These are phyloP conservation scores for Ephemerocybe angulata DNA, from an alignment of 768 basidiomycete species.

Conservation along the genomic window DNA sequence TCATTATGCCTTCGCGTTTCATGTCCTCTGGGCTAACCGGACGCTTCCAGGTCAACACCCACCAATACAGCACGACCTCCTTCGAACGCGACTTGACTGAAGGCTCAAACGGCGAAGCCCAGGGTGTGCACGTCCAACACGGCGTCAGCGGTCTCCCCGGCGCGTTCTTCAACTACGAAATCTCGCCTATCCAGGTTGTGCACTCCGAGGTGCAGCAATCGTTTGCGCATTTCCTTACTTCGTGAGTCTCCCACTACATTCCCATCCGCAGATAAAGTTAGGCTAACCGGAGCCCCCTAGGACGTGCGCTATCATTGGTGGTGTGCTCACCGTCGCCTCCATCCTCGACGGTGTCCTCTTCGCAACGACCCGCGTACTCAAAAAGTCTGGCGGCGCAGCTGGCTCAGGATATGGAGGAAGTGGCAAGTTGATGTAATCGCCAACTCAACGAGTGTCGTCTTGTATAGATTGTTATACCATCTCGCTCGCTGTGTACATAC, in stretches of 20 bases:
- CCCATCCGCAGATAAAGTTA: neutral
- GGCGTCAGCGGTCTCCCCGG: slow-evolving; percentile 75
- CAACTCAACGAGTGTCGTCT: slow-evolving; percentile 8
- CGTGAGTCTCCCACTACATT: slow-evolving; percentile 51
- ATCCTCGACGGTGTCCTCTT: slow-evolving; percentile 86
- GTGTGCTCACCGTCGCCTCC: slow-evolving; percentile 91
- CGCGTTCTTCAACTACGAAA: slow-evolving; percentile 91
- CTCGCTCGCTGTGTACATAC: slow-evolving; percentile 18
- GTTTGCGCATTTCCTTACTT: slow-evolving; percentile 97
- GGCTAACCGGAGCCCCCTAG: slow-evolving; percentile 35
- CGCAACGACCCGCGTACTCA: slow-evolving; percentile 71
- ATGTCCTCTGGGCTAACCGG: too few species aligned
- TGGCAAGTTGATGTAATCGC: slow-evolving; percentile 46
- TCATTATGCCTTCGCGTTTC: neutral
- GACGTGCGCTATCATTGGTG: slow-evolving; percentile 96
- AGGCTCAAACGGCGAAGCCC: slow-evolving; percentile 54
- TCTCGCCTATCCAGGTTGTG: slow-evolving; percentile 92
- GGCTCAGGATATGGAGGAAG: slow-evolving; percentile 28
- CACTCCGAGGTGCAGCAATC: slow-evolving; percentile 90
- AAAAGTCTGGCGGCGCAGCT: slow-evolving; percentile 43
- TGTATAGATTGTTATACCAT: slow-evolving; percentile 11
- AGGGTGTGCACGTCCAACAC: slow-evolving; percentile 73
- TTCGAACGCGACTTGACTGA: slow-evolving; percentile 88
- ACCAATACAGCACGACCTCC: slow-evolving; percentile 94
- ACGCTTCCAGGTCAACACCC: slow-evolving; percentile 70